Evolutionary conservation across 2,329 filamentous ascomycete species (phyloP).

Genomic region (Atkinsonella hypoxylon): DNA sequence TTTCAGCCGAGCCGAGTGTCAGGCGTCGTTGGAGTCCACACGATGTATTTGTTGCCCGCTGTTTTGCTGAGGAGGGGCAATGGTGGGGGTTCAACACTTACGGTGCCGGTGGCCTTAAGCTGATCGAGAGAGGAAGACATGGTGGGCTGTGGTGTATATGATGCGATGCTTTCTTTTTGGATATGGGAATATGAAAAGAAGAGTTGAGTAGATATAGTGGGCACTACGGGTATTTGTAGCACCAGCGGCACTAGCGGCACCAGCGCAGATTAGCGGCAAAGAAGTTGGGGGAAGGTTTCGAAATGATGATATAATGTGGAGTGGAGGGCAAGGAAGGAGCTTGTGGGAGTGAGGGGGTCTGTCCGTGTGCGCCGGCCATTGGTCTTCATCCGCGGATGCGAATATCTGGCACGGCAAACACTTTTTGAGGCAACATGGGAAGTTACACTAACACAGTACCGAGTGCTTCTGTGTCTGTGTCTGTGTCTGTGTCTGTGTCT

Average conservation of each 20-base stretch:
- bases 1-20: neutral
- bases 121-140: conserved; percentile 93
- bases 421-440: too few relatives aligned
- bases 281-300: neutral
- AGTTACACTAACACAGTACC: too few relatives aligned
- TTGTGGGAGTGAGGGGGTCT: too few relatives aligned
- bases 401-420: too few relatives aligned
- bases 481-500: too few relatives aligned
- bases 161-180: too few relatives aligned
- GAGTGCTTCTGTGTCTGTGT: too few relatives aligned
- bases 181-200: neutral
- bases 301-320: conserved; percentile 3
- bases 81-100: conserved; percentile 40
- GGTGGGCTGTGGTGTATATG: conserved; percentile 9
- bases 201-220: neutral
- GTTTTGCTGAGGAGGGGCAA: conserved; percentile 17
- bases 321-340: neutral
- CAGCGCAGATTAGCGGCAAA: neutral
- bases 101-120: conserved; percentile 92
- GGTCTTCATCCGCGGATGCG: neutral
- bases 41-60: neutral
- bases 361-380: neutral
- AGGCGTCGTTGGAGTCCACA: conserved; percentile 1
- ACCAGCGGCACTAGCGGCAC: neutral
- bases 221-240: neutral